Base-by-base conservation (phyloP, 2,329 filamentous ascomycete genomes). In the Daldinia eschscholtzii region DNA sequence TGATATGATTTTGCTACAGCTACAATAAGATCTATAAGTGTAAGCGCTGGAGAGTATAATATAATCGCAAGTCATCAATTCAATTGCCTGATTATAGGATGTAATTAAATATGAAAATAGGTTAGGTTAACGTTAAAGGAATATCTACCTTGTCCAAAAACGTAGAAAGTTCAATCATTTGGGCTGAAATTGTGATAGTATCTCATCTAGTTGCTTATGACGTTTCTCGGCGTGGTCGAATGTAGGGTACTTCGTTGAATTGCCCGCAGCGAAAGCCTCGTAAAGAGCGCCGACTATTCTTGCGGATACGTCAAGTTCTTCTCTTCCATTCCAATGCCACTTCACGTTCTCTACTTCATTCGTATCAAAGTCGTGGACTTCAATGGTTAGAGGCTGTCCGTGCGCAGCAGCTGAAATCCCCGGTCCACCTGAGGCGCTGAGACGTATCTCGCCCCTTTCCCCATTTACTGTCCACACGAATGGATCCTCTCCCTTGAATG, bases 401-500 rank as follows among this genome's bases (percentile, higher is more conserved):
- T 50, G 46, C 12, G 46, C 26, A 30, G 26, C 46, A 33, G 46
- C 46, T 50, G 46, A 50, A 26, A 50, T 50, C 13, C 26, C 46
- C 6, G 46, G 46, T 18, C 46, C 46, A 28, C 26, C 46, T 2
- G 46, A 50, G 15, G 46, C 46, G n/a, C 46, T 50, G 6, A 50
- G 46, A 18, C 46, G 46, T 15, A 50, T 50, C 46, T 50, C 46
- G 6, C 46, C 46, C 26, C 7, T 50, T 50, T 50, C 46, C n/a
- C 46, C 46, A 50, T 50, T 50, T 30, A 50, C 15, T 30, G 46
- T 30, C 46, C 46, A 50, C 15, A 50, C 46, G 18, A 50, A 4
- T 5, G 46, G 46, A n/a, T 50, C 46, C 13, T 50, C 46, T n/a
- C 46, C 46, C 26, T 50, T 50, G 10, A 50, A 50, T 3, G 46